Evolutionary conservation across 305 asterid species (phyloP).

Genomic region (Fraxinus ornus): DNA sequence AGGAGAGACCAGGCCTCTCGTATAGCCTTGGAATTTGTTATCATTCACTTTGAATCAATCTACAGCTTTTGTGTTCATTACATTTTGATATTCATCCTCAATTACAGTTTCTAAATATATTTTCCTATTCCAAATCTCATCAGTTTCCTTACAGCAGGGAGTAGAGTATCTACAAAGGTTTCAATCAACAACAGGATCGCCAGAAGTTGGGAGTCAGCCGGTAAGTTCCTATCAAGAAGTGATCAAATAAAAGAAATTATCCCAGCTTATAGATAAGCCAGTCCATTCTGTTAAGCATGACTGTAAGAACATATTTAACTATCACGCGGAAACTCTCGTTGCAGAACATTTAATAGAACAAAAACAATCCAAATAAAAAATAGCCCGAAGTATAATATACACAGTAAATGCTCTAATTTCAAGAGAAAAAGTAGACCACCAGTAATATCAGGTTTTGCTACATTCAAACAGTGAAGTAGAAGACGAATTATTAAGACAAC

Average conservation of each 20-base stretch:
- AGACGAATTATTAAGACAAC: neutral
- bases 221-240: too few relatives aligned
- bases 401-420: neutral
- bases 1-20: too few relatives aligned
- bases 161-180: too few relatives aligned
- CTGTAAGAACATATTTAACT: neutral
- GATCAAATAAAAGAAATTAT: neutral
- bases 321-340: neutral
- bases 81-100: too few relatives aligned
- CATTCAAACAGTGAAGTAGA: neutral
- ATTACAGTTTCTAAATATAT: too few relatives aligned
- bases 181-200: too few relatives aligned
- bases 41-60: too few relatives aligned
- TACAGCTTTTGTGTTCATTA: too few relatives aligned
- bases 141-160: too few relatives aligned
- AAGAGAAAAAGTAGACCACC: neutral
- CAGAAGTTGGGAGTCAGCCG: too few relatives aligned
- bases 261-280: neutral
- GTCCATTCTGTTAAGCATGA: neutral
- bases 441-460: neutral
- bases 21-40: too few relatives aligned
- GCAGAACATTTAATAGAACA: neutral
- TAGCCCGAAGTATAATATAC: neutral
- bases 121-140: too few relatives aligned
- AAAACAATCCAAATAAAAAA: neutral